phyloP scores from a whole-genome alignment of 2,329 filamentous ascomycete species.

The Didymella exigua region DNA sequence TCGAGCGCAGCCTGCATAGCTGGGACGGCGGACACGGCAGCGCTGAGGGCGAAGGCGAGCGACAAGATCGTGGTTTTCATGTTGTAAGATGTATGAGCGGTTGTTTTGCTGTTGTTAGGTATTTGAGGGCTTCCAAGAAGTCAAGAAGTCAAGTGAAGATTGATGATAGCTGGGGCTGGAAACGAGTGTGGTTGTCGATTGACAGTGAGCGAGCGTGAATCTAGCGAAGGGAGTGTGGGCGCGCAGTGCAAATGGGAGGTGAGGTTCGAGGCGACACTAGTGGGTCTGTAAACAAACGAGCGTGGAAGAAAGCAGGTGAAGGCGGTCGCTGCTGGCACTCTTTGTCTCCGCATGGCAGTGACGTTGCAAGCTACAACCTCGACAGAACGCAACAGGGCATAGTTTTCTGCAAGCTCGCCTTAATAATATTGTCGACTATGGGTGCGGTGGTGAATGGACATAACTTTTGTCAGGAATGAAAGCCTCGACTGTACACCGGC shows the following conservation, averaged over 20 bases:
- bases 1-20: background rate
- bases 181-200: background rate
- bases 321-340: background rate
- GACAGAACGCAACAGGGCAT: background rate
- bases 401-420: background rate
- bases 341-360: background rate
- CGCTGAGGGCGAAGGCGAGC: background rate
- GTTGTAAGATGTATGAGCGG: background rate
- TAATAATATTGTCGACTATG: background rate
- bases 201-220: slow-evolving; percentile 1
- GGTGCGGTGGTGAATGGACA: too few relatives aligned
- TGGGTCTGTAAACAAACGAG: slow-evolving; percentile 1
- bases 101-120: background rate
- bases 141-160: background rate
- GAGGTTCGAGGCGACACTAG: background rate
- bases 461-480: background rate
- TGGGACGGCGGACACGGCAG: background rate
- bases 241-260: background rate
- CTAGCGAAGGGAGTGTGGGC: background rate
- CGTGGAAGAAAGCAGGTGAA: background rate
- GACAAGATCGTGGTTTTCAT: slow-evolving; percentile 4
- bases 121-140: background rate
- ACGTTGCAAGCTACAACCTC: background rate
- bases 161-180: background rate
- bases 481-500: background rate